phyloP scores from a whole-genome alignment of 257 asterid species.

The Buddleja alternifolia region DNA sequence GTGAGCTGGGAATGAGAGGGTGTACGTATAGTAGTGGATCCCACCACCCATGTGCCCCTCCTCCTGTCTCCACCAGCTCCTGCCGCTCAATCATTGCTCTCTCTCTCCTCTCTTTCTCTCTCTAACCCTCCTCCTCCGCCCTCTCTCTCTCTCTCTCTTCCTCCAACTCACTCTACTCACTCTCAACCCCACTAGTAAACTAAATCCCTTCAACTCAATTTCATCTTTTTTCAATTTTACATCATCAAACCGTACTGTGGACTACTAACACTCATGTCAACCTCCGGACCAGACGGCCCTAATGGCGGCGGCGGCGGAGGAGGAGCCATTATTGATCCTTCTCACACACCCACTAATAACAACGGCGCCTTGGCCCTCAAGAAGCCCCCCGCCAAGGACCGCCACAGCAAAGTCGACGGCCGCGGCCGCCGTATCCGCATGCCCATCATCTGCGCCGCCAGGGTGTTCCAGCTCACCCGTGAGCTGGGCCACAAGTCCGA shows the following conservation, averaged over 20 bases:
- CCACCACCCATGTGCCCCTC: conserved; percentile 97
- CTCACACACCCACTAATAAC: conserved; percentile 41
- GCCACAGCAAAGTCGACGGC: conserved; percentile 96
- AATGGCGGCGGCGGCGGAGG: conserved; percentile 37
- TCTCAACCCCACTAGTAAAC: background rate
- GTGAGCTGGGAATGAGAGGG: conserved; percentile 29
- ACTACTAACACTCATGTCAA: conserved; percentile 35
- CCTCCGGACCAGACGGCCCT: conserved; percentile 49
- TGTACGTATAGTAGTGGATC: conserved; percentile 50
- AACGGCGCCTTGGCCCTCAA: conserved; percentile 47
- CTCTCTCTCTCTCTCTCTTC: conserved; percentile 20
- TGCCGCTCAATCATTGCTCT: conserved; percentile 86
- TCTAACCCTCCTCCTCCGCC: conserved; percentile 51
- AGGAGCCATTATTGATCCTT: conserved; percentile 41
- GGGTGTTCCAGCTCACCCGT: conserved; percentile 93
- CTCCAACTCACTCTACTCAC: background rate
- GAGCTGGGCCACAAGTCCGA: conserved; percentile 98
- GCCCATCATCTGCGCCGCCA: conserved; percentile 97
- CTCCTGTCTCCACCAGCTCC: conserved; percentile 96
- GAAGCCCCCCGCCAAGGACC: conserved; percentile 94
- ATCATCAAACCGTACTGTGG: background rate
- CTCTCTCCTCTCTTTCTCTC: conserved; percentile 16
- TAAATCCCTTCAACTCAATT: conserved; percentile 22
- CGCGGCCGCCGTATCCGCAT: conserved; percentile 96
- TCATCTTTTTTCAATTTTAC: background rate